Percentiles rank a stretch among this genome's conserved stretches.
Evolutionary conservation across 495 filamentous ascomycete species (phyloP).

Genomic region (Aspergillus heteromorphus): DNA sequence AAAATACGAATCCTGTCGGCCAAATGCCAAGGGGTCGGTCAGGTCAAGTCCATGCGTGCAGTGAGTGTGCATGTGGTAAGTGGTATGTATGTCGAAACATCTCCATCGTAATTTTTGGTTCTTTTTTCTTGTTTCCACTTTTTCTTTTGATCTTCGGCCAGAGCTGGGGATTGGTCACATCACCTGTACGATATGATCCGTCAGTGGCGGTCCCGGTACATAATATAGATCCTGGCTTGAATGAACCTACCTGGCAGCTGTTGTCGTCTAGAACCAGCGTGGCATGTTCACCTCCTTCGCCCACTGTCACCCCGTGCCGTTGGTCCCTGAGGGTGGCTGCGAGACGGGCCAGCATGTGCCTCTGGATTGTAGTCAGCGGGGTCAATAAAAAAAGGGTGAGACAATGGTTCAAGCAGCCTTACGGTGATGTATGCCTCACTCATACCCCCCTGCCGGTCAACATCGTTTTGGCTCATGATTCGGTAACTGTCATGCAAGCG

Average conservation of each 20-base stretch:
- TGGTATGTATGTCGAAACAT: not conserved
- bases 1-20: not conserved
- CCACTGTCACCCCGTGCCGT: conserved; percentile 14
- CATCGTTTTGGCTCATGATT: conserved; percentile 63
- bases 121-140: too few relatives aligned
- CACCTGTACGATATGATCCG: conserved; percentile 8
- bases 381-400: not conserved
- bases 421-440: conserved; percentile 61
- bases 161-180: conserved; percentile 2
- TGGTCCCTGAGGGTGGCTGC: conserved; percentile 42
- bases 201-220: too few relatives aligned
- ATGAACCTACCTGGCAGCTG: conserved; percentile 24
- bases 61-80: too few relatives aligned
- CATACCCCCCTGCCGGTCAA: conserved; percentile 55
- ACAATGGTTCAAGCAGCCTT: conserved; percentile 22
- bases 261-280: conserved; percentile 29
- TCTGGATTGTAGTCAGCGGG: conserved; percentile 29
- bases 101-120: too few relatives aligned
- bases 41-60: not conserved
- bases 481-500: conserved; percentile 56
- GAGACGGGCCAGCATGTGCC: conserved; percentile 55
- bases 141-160: too few relatives aligned
- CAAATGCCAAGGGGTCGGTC: not conserved
- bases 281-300: conserved; percentile 11
- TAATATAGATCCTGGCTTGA: too few relatives aligned